phyloP scores from a whole-genome alignment of 2,329 filamentous ascomycete species.

The Diplocarpon rosae region DNA sequence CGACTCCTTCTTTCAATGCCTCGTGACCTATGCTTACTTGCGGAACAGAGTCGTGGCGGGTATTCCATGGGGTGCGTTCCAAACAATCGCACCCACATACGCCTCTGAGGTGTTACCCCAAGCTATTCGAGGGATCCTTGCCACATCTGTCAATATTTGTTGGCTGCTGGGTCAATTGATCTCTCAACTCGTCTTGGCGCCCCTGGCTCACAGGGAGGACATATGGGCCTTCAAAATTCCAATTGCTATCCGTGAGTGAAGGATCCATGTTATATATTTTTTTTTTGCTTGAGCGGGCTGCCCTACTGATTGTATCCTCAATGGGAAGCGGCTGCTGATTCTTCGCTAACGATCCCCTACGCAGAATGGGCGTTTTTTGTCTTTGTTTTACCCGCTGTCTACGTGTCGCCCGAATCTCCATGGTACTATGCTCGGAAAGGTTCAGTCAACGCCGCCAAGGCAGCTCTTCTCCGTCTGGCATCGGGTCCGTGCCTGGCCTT shows the following conservation, averaged over 20 bases:
- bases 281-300: neutral
- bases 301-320: neutral
- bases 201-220: constrained; percentile 30
- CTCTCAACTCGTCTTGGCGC: constrained; percentile 35
- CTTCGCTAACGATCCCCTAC: neutral
- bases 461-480: constrained; percentile 1
- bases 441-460: neutral
- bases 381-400: constrained; percentile 31
- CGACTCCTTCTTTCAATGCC: neutral
- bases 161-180: constrained; percentile 40
- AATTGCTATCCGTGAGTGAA: constrained; percentile 24
- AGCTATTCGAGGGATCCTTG: constrained; percentile 24
- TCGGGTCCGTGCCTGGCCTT: neutral
- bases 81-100: constrained; percentile 24
- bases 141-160: constrained; percentile 42
- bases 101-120: constrained; percentile 29
- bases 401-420: constrained; percentile 27
- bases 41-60: constrained; percentile 33
- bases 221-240: constrained; percentile 32
- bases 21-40: neutral
- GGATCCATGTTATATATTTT: too few species aligned
- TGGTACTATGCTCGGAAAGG: constrained; percentile 1
- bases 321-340: neutral
- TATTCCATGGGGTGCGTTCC: constrained; percentile 37
- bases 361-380: constrained; percentile 38